phyloP scores from a whole-genome alignment of 768 basidiomycete species.

The Lentinus tigrinus region DNA sequence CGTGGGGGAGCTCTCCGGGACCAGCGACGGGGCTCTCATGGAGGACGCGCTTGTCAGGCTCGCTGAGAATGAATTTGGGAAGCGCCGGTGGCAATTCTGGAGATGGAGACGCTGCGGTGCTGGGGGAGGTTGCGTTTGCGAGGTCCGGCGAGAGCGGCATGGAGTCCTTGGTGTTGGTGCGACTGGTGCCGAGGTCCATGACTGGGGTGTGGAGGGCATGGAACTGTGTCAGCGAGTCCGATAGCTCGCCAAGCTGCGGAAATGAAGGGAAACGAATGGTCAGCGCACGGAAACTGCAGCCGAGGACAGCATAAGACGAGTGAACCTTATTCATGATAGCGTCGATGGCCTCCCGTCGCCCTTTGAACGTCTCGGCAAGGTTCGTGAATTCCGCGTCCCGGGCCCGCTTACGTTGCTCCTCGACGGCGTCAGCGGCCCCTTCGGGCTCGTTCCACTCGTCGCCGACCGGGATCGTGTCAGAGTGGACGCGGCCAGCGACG shows the following conservation, averaged over 20 bases:
- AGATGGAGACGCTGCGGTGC: conserved; percentile 22
- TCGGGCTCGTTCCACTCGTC: conserved; percentile 44
- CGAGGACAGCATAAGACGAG: neutral
- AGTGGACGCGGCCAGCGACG: conserved; percentile 21
- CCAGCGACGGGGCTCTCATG: conserved; percentile 15
- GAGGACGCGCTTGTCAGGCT: conserved; percentile 11
- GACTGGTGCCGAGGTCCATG: conserved; percentile 35
- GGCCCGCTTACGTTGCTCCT: conserved; percentile 46
- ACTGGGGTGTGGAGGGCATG: conserved; percentile 43
- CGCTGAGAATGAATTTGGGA: conserved; percentile 9
- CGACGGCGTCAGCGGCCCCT: conserved; percentile 58
- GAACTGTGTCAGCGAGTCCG: conserved; percentile 40
- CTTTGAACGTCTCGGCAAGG: conserved; percentile 66
- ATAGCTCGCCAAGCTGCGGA: conserved; percentile 55
- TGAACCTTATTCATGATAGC: conserved; percentile 72
- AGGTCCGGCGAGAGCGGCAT: conserved; percentile 25
- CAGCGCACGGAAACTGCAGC: neutral
- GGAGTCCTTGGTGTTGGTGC: conserved; percentile 33
- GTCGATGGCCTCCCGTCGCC: conserved; percentile 65
- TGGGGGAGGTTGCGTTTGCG: conserved; percentile 20
- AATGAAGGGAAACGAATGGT: conserved; percentile 1
- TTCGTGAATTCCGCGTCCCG: conserved; percentile 69
- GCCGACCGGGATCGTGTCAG: conserved; percentile 47
- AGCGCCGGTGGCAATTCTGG: conserved; percentile 8
- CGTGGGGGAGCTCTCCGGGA: conserved; percentile 8